Evolutionary conservation across 176 grass and related monocot species (phyloP), one percentile per base, ranked within the genome.

Genomic region (Oryza brachyantha): DNA sequence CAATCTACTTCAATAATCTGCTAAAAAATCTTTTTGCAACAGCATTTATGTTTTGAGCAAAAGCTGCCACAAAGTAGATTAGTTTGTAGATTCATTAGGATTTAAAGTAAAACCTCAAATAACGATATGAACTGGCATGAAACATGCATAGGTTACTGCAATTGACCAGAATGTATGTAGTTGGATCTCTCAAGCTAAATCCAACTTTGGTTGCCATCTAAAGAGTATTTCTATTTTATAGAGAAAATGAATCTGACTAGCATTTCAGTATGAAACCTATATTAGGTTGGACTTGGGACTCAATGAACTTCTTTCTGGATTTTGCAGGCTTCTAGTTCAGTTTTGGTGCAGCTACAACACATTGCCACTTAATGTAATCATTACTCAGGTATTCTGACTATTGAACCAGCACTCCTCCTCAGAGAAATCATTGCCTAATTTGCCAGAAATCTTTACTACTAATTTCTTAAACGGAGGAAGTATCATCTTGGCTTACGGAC

Each of bases 291-390:
- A 79, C 28, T 78, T 2, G 16, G 13, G 46, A 74, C 34, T 83
- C 29, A 68, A 22, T 43, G 42, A n/a, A 36, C 6, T 32, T 75
- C 70, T 37, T 50, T 68, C 9, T 76, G 79, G 64, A 62, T 17
- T 46, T 86, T 93, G 34, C 83, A 94, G 95, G 87, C 12, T 98
- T 22, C 69, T 89, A 46, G 90, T 98, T 85, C 95, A 98, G 58
- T 88, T 98, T 72, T 98, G 95, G 95, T 94, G 92, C 85, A 98
- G 95, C 87, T 98, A 93, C 89, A 91, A 83, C 85, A 94, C 92
- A 36, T 86, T 98, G 62, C 95, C 95, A 19, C 81, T 93, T 37
- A 98, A 98, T 72, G 95, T 98, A 58, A 92, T 98, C 64, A 94
- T 98, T 66, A 89, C 90, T 62, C 95, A 98, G 95, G 95, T 97